Evolutionary conservation across 192 early-diverging fungal species (phyloP).

Genomic region (Coemansia reversa): DNA sequence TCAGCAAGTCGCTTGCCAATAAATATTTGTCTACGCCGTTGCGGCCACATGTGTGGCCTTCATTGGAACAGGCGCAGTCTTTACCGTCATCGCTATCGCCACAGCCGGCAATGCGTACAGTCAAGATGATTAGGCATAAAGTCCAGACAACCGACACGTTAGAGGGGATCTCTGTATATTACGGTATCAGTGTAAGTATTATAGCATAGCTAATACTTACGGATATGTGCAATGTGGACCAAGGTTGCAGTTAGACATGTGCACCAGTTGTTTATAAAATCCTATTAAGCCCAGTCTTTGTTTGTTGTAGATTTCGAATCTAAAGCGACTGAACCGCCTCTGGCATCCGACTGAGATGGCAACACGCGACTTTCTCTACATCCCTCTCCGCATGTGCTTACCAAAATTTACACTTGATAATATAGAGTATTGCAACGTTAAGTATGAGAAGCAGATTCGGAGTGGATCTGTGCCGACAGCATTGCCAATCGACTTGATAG

Average conservation of each 20-base stretch:
- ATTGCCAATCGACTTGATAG: constrained; percentile 28
- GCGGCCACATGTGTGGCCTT: no score
- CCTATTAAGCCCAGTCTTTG: neutral
- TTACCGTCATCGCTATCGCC: constrained; percentile 2
- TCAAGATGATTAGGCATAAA: constrained; percentile 44
- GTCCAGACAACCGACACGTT: constrained; percentile 25
- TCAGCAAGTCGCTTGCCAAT: no score
- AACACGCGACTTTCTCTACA: constrained; percentile 35
- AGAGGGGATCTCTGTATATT: constrained; percentile 39
- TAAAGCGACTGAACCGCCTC: constrained; percentile 49
- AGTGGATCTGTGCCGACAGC: neutral
- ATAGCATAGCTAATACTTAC: neutral
- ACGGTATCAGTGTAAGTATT: constrained; percentile 35
- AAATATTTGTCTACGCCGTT: no score
- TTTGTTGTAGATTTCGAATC: constrained; percentile 31
- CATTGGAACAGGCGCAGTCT: no score
- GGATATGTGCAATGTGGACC: neutral
- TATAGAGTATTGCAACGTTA: constrained; percentile 27
- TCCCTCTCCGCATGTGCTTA: constrained; percentile 46
- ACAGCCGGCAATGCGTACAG: constrained; percentile 20
- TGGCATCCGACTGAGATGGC: constrained; percentile 47
- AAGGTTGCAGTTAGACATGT: no score
- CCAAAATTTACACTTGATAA: constrained; percentile 24
- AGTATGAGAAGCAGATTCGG: constrained; percentile 4
- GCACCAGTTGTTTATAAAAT: constrained; percentile 1